phyloP scores from a whole-genome alignment of 2,329 filamentous ascomycete genomes.

The Fusarium brachygibbosum region DNA sequence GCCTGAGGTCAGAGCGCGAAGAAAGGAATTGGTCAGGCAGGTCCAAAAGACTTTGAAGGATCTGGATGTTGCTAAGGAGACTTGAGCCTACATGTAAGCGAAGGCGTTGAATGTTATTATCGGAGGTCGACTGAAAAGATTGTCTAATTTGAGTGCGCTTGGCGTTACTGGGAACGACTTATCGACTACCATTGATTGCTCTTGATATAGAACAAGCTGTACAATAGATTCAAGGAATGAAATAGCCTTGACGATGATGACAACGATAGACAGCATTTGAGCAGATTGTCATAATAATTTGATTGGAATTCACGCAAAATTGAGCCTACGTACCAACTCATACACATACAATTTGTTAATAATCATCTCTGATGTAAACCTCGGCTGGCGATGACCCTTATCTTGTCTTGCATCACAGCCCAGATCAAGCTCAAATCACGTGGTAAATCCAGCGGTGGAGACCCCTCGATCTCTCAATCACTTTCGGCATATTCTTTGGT shows the following conservation, averaged over 20 bases:
- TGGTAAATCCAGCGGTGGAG: slow-evolving; percentile 7
- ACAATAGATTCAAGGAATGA: slow-evolving; percentile 47
- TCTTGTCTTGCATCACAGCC: neutral
- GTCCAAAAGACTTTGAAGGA: slow-evolving; percentile 76
- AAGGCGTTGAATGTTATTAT: slow-evolving; percentile 20
- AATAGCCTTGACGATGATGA: slow-evolving; percentile 43
- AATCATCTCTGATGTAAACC: slow-evolving; percentile 12
- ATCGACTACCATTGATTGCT: slow-evolving; percentile 33
- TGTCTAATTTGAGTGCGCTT: slow-evolving; percentile 38
- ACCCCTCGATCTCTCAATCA: neutral
- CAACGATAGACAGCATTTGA: slow-evolving; percentile 44
- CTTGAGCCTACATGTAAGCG: slow-evolving; percentile 21
- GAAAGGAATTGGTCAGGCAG: slow-evolving; percentile 80
- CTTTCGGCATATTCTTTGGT: slow-evolving; percentile 8
- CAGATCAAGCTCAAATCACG: slow-evolving; percentile 23
- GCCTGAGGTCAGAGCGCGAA: slow-evolving; percentile 70
- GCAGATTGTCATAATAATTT: slow-evolving; percentile 31
- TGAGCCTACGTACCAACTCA: neutral
- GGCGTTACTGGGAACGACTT: slow-evolving; percentile 42
- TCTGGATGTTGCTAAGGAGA: slow-evolving; percentile 66
- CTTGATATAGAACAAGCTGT: slow-evolving; percentile 49
- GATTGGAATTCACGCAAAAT: slow-evolving; percentile 1
- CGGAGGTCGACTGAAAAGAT: slow-evolving; percentile 29
- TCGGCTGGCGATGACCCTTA: neutral
- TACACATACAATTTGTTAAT: neutral